phyloP scores from a whole-genome alignment of 306 rosid species.

The Quercus variabilis region DNA sequence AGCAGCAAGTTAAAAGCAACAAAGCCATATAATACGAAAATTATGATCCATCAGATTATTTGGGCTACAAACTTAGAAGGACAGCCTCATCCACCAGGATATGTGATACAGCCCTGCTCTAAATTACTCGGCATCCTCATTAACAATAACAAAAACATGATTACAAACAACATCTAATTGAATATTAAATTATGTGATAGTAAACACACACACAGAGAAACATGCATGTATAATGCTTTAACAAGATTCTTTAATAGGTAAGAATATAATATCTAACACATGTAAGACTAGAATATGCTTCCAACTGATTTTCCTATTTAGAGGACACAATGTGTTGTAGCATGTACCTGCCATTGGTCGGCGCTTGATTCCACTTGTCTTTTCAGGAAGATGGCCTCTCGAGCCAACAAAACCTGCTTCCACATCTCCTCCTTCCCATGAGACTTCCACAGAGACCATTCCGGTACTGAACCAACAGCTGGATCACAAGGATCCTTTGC shows the following conservation, averaged over 20 bases:
- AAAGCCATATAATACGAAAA: neutral
- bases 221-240: neutral
- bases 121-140: neutral
- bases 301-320: neutral
- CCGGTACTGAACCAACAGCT: conserved; percentile 48
- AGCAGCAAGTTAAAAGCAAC: neutral
- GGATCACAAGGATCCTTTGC: conserved; percentile 71
- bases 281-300: neutral
- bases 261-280: neutral
- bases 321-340: neutral
- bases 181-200: neutral
- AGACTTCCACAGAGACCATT: conserved; percentile 59
- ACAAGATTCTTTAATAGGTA: neutral
- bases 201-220: too few relatives aligned
- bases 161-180: neutral
- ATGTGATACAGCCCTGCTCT: neutral
- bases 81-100: neutral
- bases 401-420: conserved; percentile 63
- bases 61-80: neutral
- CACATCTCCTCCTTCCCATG: conserved; percentile 39
- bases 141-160: neutral
- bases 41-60: neutral
- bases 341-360: conserved; percentile 65
- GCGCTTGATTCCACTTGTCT: conserved; percentile 32
- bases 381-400: conserved; percentile 48